These are phyloP conservation scores for Carex kokanica DNA, from an alignment of 176 grass and related monocot genomes.

Conservation along the genomic window DNA sequence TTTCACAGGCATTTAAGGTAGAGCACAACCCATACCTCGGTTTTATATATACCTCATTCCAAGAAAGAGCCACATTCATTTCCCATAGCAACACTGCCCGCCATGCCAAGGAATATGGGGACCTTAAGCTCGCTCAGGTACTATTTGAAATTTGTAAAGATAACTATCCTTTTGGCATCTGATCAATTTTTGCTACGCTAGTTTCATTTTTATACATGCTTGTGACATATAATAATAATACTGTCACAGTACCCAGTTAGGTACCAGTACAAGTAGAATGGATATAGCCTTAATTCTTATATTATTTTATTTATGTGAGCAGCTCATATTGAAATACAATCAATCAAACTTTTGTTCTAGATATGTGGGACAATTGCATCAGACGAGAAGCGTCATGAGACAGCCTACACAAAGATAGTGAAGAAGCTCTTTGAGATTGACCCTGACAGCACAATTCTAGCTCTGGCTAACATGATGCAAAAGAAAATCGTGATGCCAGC, in stretches of 20 bases:
- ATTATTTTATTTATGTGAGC: not conserved
- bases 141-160: not conserved
- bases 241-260: not conserved
- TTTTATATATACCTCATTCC: conserved; percentile 84
- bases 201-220: not conserved
- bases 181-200: too few species aligned
- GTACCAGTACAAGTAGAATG: not conserved
- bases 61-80: conserved; percentile 79
- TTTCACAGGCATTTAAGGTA: conserved; percentile 39
- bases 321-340: not conserved
- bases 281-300: too few species aligned
- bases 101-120: conserved; percentile 60
- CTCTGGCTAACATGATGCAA: conserved; percentile 72
- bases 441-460: conserved; percentile 42
- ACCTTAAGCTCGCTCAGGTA: conserved; percentile 68
- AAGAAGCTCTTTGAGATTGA: conserved; percentile 89
- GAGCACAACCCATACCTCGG: conserved; percentile 73
- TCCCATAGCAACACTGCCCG: conserved; percentile 67
- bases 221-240: not conserved
- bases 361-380: conserved; percentile 88
- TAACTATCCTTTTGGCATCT: not conserved
- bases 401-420: conserved; percentile 83
- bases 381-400: conserved; percentile 87
- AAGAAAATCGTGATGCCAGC: conserved; percentile 80
- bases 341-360: conserved; percentile 1